Percentiles rank a stretch among this genome's conserved stretches.
Evolutionary conservation across 2,329 filamentous ascomycete species (phyloP).

Genomic region (Blastomyces percursus): DNA sequence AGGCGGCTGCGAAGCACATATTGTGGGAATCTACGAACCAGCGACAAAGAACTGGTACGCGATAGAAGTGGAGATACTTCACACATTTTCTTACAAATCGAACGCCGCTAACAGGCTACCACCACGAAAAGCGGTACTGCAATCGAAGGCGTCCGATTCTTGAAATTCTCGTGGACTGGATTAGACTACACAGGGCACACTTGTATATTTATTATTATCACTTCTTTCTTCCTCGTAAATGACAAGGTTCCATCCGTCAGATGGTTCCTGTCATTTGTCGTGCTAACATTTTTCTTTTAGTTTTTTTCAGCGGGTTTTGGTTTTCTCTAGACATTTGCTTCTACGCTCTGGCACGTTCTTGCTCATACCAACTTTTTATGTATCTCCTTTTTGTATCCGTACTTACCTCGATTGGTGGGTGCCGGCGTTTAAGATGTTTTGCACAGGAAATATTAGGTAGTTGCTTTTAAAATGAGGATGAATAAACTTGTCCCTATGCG

Average conservation of each 20-base stretch:
- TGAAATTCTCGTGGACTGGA: neutral
- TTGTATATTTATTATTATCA: neutral
- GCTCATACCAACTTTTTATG: neutral
- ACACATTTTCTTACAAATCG: neutral
- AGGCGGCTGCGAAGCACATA: slow-evolving; percentile 7
- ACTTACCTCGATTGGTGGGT: neutral
- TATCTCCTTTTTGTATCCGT: neutral
- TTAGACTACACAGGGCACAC: neutral
- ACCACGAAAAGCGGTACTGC: neutral
- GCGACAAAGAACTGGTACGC: neutral
- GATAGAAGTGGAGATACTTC: slow-evolving; percentile 1
- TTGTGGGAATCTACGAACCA: slow-evolving; percentile 4
- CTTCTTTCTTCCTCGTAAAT: neutral
- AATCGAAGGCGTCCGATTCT: neutral
- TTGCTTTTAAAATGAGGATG: neutral
- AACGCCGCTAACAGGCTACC: neutral
- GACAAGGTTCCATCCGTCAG: neutral
- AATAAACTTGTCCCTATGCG: neutral
- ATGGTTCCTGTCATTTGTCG: neutral
- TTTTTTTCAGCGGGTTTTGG: neutral
- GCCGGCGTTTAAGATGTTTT: slow-evolving; percentile 2
- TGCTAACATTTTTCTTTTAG: neutral
- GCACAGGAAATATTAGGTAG: neutral
- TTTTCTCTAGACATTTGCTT: neutral
- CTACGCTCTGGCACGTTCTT: neutral